These are phyloP conservation scores for Helotiales sp. DNA, from an alignment of 2,329 filamentous ascomycete species.

Conservation along the genomic window DNA sequence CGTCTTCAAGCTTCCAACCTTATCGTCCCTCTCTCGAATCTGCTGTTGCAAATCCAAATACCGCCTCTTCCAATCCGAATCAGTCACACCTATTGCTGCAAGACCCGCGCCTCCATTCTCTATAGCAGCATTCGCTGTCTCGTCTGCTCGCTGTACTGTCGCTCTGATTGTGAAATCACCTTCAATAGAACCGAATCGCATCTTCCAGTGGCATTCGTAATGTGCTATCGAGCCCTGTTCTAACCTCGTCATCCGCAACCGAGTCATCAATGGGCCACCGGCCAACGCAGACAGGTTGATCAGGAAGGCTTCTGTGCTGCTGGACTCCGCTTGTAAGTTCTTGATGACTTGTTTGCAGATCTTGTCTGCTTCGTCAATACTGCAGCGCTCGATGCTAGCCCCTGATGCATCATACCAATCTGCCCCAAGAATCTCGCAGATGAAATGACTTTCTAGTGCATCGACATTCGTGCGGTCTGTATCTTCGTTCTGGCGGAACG, in stretches of 20 bases:
- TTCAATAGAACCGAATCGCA: slow-evolving; percentile 58
- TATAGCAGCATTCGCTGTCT: slow-evolving; percentile 21
- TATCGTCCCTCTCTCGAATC: slow-evolving; percentile 63
- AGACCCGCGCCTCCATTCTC: not conserved
- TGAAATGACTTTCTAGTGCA: slow-evolving; percentile 60
- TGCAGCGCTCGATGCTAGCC: slow-evolving; percentile 49
- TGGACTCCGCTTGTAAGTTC: slow-evolving; percentile 56
- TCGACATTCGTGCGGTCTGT: slow-evolving; percentile 57
- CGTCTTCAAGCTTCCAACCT: slow-evolving; percentile 51
- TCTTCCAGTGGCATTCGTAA: slow-evolving; percentile 61
- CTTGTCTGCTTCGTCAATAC: slow-evolving; percentile 58
- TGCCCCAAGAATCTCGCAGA: slow-evolving; percentile 54
- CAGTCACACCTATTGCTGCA: slow-evolving; percentile 29
- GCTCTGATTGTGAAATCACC: slow-evolving; percentile 59
- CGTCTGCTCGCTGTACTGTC: slow-evolving; percentile 44
- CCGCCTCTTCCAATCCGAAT: slow-evolving; percentile 54
- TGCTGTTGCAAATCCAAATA: slow-evolving; percentile 63
- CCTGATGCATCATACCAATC: slow-evolving; percentile 58
- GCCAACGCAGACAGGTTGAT: slow-evolving; percentile 63
- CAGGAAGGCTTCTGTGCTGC: slow-evolving; percentile 59
- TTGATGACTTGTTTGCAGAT: slow-evolving; percentile 60
- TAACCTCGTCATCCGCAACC: slow-evolving; percentile 50
- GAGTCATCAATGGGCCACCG: slow-evolving; percentile 58
- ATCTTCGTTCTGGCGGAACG: slow-evolving; percentile 40
- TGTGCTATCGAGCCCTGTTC: slow-evolving; percentile 51